Base-by-base conservation (phyloP, 805 yeast genomes). In the Hanseniaspora nectarophila region DNA sequence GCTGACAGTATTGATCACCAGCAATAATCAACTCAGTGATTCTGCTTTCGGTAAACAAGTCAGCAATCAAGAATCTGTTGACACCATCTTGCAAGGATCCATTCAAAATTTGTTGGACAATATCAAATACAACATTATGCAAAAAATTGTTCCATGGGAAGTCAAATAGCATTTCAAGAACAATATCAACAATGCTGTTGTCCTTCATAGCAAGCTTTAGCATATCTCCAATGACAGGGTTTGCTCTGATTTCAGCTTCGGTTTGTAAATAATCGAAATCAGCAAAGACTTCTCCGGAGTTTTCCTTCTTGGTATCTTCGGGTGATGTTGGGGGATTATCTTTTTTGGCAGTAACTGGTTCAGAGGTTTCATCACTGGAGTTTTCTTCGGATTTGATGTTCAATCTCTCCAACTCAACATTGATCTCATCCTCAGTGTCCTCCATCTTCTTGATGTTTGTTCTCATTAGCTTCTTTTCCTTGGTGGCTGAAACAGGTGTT, bases 101-200 rank as follows among this genome's bases (percentile, higher is more conserved):
- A 66, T 83, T 84, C 62, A 85, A 77, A 18, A 84, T 78, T 62
- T 85, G 95, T 61, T 85, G 95, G 33, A 83, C 80, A 56, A 85
- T 74, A 64, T 85, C 95, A 67, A 84, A 85, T 1, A 84, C 90
- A 56, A 85, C 94, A 61, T 84, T 85, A 66, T 85, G 95, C 65
- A 85, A 75, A 59, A 85, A 85, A 57, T 85, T 85, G 60, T 85
- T 85, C 90, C 92, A 85, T 10, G 89, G 85, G 61, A 77, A 84
- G 53, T 73, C 69, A 60, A 81, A 80, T 60, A 85, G 82, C 77
- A 80, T 81, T 29, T 73, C 68, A n/a, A 84, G 66, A 13, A 84
- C 80, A 15, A 78, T 74, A 13, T 69, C 63, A 39, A 84, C 70
- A 42, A 83, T 76, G 20, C 72, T 70, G 59, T 82, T 81, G 57